Conservation (phyloP, 331 rosid genomes). For the Quercus phellos region DNA sequence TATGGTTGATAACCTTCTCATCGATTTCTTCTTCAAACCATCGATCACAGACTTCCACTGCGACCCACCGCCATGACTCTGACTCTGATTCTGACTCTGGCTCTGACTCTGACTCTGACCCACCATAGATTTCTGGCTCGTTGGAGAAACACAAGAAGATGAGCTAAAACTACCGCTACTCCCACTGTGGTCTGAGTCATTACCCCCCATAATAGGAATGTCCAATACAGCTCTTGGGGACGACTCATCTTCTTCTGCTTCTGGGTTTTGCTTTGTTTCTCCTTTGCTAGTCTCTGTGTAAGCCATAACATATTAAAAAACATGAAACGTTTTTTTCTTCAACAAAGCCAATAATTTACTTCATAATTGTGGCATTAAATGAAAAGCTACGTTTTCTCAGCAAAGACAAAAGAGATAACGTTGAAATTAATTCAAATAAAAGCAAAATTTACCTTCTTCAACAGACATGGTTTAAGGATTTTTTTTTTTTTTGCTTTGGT, state of each 20-base stretch:
- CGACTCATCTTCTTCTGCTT: constrained; percentile 35
- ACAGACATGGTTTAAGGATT: constrained; percentile 21
- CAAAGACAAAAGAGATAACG: neutral
- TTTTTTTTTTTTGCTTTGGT: neutral
- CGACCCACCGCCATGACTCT: constrained; percentile 19
- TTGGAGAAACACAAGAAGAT: neutral
- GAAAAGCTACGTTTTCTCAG: too few species aligned
- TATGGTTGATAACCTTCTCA: constrained; percentile 42
- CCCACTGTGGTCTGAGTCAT: constrained; percentile 55
- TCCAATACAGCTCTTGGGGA: constrained; percentile 83
- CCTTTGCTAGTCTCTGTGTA: constrained; percentile 12
- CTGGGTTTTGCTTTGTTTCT: constrained; percentile 26
- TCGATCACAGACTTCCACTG: constrained; percentile 65
- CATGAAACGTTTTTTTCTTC: neutral
- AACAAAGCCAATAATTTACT: neutral
- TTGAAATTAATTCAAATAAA: neutral
- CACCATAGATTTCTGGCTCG: constrained; percentile 20
- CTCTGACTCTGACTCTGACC: neutral
- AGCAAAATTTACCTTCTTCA: constrained; percentile 44
- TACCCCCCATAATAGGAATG: constrained; percentile 36
- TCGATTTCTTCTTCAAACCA: constrained; percentile 50
- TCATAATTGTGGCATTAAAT: too few species aligned
- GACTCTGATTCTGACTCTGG: constrained; percentile 4
- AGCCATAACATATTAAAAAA: neutral
- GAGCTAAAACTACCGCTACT: constrained; percentile 30